Conservation (phyloP, 192 early-diverging fungal species). For the Chytriomyces hyalinus region DNA sequence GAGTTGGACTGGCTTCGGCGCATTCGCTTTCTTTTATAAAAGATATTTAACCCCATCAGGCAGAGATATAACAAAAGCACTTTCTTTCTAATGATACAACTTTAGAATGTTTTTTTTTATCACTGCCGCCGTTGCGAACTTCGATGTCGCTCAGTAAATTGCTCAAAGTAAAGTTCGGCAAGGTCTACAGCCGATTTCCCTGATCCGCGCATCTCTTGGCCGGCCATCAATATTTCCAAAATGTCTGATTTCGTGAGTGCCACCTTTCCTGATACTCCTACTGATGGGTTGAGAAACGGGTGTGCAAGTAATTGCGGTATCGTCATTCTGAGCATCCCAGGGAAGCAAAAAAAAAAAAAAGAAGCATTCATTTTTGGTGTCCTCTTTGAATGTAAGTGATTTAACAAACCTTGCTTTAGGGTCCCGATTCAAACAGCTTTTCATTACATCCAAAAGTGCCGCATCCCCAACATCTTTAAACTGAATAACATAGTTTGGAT, state of each 20-base stretch:
- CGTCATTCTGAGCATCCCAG: slow-evolving; percentile 18
- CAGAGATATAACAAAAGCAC: no score
- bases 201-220: no score
- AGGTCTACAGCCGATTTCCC: no score
- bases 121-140: no score
- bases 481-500: slow-evolving; percentile 68
- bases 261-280: background rate
- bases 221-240: no score
- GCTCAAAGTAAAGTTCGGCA: no score
- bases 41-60: no score
- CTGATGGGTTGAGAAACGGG: slow-evolving; percentile 54
- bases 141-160: no score
- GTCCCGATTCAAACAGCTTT: slow-evolving; percentile 72
- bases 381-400: background rate
- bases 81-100: no score
- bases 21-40: background rate
- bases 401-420: slow-evolving; percentile 43
- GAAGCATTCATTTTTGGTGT: background rate
- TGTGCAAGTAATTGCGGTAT: slow-evolving; percentile 44
- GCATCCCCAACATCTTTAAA: slow-evolving; percentile 60
- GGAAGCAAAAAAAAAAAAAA: background rate
- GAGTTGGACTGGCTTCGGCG: background rate
- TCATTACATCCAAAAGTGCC: slow-evolving; percentile 61
- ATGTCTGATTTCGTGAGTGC: no score
- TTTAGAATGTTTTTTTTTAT: no score